Evolutionary conservation across 202 grass and related monocot genomes (phyloP).

Genomic region (Bolboschoenoplectus hybrid): DNA sequence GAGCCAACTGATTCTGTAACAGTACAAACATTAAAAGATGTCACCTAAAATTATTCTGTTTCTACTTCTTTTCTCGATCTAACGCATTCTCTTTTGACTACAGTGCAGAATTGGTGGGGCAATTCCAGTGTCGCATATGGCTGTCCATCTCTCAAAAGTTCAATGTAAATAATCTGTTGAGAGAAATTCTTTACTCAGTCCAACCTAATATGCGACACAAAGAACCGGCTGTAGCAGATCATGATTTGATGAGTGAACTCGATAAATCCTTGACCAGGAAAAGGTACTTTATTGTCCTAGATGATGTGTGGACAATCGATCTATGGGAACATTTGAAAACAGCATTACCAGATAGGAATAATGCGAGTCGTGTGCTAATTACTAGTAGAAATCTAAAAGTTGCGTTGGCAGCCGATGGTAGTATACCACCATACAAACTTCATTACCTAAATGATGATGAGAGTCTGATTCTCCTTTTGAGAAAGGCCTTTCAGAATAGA

Average conservation of each 20-base stretch:
- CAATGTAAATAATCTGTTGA: not conserved
- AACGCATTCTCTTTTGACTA: not conserved
- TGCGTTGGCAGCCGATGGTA: not conserved
- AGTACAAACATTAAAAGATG: not conserved
- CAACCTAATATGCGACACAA: not conserved
- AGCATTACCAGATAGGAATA: not conserved
- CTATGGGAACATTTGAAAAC: not conserved
- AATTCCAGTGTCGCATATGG: not conserved
- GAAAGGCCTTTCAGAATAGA: not conserved
- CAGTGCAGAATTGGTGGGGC: not conserved
- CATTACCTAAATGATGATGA: not conserved
- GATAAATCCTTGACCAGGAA: not conserved
- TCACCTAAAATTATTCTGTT: not conserved
- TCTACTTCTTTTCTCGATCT: not conserved
- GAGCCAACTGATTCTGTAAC: no score
- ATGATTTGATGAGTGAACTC: not conserved
- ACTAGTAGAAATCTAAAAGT: not conserved
- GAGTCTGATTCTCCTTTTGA: slow-evolving; percentile 14
- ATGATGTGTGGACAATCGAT: slow-evolving; percentile 10
- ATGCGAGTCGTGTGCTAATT: slow-evolving; percentile 23
- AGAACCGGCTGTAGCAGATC: not conserved
- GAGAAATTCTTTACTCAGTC: slow-evolving; percentile 4
- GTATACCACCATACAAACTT: not conserved
- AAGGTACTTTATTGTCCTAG: slow-evolving; percentile 35
- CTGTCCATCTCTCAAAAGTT: slow-evolving; percentile 7